Evolutionary conservation across 2,329 filamentous ascomycete genomes (phyloP).

Genomic region (Sclerotinia trifoliorum): DNA sequence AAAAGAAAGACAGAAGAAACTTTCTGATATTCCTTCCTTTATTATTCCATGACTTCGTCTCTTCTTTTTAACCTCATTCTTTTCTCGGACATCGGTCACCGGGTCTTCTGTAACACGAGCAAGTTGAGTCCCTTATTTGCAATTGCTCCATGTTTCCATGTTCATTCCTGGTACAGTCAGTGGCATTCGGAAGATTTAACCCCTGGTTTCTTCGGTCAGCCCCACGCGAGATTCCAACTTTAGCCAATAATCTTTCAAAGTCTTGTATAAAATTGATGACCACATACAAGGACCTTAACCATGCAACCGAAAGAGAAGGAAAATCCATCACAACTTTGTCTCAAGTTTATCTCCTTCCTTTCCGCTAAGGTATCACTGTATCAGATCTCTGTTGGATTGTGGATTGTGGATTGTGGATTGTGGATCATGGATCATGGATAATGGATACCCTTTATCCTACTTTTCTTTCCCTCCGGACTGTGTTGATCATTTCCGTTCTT

Average conservation of each 20-base stretch:
- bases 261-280: background rate
- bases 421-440: no score
- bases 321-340: background rate
- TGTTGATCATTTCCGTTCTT: constrained; percentile 7
- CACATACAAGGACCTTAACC: constrained; percentile 7
- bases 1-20: background rate
- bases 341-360: constrained; percentile 15
- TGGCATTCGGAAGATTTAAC: background rate
- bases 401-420: no score
- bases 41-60: background rate
- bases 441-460: background rate
- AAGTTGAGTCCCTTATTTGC: background rate
- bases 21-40: background rate
- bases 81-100: background rate
- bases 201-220: background rate
- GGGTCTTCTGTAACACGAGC: background rate
- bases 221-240: background rate
- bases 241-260: background rate
- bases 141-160: background rate
- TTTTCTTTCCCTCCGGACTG: background rate
- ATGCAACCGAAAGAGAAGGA: background rate
- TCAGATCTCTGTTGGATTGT: background rate
- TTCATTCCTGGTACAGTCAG: background rate
- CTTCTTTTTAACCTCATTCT: background rate
- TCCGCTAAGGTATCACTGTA: constrained; percentile 1